Percentiles rank a stretch among this genome's conserved stretches.
Evolutionary conservation across 208 protist genomes (phyloP).

Genomic region (Trypanosoma brucei): DNA sequence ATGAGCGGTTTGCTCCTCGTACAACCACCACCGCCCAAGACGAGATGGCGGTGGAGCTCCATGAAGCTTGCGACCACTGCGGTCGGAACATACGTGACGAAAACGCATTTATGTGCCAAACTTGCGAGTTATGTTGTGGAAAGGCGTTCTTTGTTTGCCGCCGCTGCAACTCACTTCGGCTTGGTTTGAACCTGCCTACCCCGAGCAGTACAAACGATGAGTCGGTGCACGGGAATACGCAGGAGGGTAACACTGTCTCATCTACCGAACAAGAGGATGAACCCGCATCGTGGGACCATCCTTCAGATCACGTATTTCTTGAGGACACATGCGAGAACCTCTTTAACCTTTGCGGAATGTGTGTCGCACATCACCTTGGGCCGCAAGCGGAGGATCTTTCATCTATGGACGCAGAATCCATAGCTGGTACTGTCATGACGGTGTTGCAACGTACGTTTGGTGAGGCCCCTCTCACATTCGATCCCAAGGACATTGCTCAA

Average conservation of each 20-base stretch:
- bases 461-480: constrained; percentile 12
- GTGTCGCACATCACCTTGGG: constrained; percentile 47
- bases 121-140: constrained; percentile 62
- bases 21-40: constrained; percentile 35
- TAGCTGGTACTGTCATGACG: too few relatives aligned
- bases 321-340: constrained; percentile 83
- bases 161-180: constrained; percentile 61
- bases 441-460: constrained; percentile 10
- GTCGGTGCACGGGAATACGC: background rate
- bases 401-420: too few relatives aligned
- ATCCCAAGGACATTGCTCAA: constrained; percentile 17
- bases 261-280: background rate
- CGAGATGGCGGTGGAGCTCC: constrained; percentile 70
- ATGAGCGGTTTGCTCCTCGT: constrained; percentile 60
- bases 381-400: constrained; percentile 15
- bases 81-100: constrained; percentile 39
- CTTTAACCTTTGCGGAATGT: constrained; percentile 55
- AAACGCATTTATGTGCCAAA: constrained; percentile 71
- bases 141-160: constrained; percentile 62
- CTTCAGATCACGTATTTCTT: constrained; percentile 70
- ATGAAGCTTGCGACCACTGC: constrained; percentile 73
- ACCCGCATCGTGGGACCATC: constrained; percentile 40
- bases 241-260: background rate
- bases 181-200: constrained; percentile 5
- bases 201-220: constrained; percentile 2